Percentiles rank a stretch among this genome's conserved stretches.
Evolutionary conservation across 2,329 filamentous ascomycete species (phyloP).

Genomic region (Neocatenulostroma microsporum): DNA sequence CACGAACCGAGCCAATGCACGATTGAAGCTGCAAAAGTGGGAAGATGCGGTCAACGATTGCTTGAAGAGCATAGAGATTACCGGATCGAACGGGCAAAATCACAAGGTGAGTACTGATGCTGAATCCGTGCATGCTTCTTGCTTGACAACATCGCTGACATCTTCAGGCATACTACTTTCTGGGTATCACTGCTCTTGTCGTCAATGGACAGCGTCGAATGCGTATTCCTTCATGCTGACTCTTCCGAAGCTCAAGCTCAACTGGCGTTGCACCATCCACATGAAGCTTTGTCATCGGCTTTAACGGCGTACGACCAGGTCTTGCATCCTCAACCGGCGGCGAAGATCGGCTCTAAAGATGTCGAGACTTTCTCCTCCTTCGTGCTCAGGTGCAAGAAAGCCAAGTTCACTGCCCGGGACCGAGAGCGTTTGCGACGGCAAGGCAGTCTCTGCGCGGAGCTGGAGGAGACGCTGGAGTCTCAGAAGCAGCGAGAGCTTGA

Average conservation of each 20-base stretch:
- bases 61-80: slow-evolving; percentile 61
- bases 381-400: slow-evolving; percentile 75
- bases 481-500: slow-evolving; percentile 41
- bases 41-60: slow-evolving; percentile 72
- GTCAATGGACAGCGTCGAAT: too few species aligned
- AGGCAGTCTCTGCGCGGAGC: slow-evolving; percentile 52
- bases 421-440: slow-evolving; percentile 50
- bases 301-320: slow-evolving; percentile 59
- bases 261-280: slow-evolving; percentile 61
- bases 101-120: too few species aligned
- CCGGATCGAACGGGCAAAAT: slow-evolving; percentile 37
- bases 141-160: too few species aligned
- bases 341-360: slow-evolving; percentile 35
- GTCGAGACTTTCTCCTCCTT: slow-evolving; percentile 52
- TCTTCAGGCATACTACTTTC: slow-evolving; percentile 59
- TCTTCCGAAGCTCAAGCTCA: slow-evolving; percentile 64
- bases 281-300: slow-evolving; percentile 64
- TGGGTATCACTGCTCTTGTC: too few species aligned
- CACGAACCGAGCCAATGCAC: slow-evolving; percentile 80
- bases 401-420: slow-evolving; percentile 73
- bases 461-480: slow-evolving; percentile 46
- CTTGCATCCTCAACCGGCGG: slow-evolving; percentile 49
- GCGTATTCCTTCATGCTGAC: too few species aligned
- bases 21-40: slow-evolving; percentile 66
- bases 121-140: too few species aligned